Evolutionary conservation across 306 rosid species (phyloP).

Genomic region (Cucurbita argyrosperma): DNA sequence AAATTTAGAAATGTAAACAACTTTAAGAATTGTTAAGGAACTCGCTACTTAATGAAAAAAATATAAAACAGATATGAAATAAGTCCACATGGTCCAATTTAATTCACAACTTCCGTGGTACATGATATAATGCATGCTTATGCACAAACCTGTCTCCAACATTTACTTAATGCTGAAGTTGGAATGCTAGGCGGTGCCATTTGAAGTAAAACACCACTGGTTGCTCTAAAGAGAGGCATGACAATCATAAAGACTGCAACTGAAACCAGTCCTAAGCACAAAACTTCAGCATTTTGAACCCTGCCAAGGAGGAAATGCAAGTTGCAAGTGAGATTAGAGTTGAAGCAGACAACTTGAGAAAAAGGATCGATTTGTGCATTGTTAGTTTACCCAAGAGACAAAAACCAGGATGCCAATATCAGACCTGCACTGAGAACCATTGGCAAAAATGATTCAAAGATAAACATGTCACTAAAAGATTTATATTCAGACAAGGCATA

Average conservation of each 20-base stretch:
- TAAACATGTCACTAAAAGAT: not conserved
- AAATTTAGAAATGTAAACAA: not conserved
- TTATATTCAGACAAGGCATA: not conserved
- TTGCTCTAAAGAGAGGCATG: constrained; percentile 79
- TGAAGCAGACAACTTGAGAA: not conserved
- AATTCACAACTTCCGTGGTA: not conserved
- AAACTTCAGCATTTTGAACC: constrained; percentile 93
- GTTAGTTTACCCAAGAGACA: constrained; percentile 66
- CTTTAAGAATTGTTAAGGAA: not conserved
- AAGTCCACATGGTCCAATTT: not conserved
- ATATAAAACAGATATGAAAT: not conserved
- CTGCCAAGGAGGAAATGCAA: constrained; percentile 24
- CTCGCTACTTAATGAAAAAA: not conserved
- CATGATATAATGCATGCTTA: not conserved
- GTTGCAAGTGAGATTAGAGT: constrained; percentile 12
- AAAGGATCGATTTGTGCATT: not conserved
- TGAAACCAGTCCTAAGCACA: constrained; percentile 91
- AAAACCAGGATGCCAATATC: constrained; percentile 90
- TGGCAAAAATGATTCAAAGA: constrained; percentile 24
- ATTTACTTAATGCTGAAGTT: constrained; percentile 75
- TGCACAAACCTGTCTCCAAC: constrained; percentile 74
- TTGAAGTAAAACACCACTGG: constrained; percentile 89
- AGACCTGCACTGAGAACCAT: constrained; percentile 90
- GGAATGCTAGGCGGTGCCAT: constrained; percentile 92
- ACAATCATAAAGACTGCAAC: constrained; percentile 76